Evolutionary conservation across 2,329 filamentous ascomycete species (phyloP), one percentile per base, ranked within the genome.

Genomic region (Phoma sp.): DNA sequence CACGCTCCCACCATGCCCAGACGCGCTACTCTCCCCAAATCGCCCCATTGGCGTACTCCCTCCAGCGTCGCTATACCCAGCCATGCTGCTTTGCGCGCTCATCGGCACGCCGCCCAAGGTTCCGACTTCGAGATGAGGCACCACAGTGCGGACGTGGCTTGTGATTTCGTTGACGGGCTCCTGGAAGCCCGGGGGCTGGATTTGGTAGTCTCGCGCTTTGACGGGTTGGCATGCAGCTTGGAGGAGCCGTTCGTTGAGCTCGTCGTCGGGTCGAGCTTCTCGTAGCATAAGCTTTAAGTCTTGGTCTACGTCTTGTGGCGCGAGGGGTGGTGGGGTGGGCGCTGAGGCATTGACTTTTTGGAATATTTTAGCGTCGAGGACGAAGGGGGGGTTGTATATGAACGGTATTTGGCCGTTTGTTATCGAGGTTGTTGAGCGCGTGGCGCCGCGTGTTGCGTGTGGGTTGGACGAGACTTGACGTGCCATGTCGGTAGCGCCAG

Each of bases 401-500:
- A 81, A 81, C 7, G 77, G 78, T 43, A 79, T 68, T 22, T 63
- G 71, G 56, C 61, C 76, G 36, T 75, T 75, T 2, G 74, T 74
- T 13, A 77, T 73, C 12, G 74, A 81, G 0, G 84, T 63, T 19
- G 83, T 80, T 45, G 81, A 83, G 49, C 84, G 77, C 6, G 80
- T 78, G 59, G 82, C 76, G 71, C 84, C 76, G 63, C 78, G 67
- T 58, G 78, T 73, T 72, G 84, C 68, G 78, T 88, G 74, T 73
- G 84, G 76, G 38, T 84, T 85, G 51, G 84, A 82, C 49, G 82
- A 85, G 19, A 83, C 78, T 12, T 84, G 84, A 35, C 86, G 82
- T 45, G 84, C 82, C 85, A 88, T 88, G 49, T 85, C 85, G 4
- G 79, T 72, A 1, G 82, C 76, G 22, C 74, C 77, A n/a, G 70